A percentile compares a stretch with the other conserved stretches of the same genome.
These are phyloP conservation scores for Arthrobotrys sphaeroides DNA, from an alignment of 2,329 filamentous ascomycete species.

Conservation along the genomic window DNA sequence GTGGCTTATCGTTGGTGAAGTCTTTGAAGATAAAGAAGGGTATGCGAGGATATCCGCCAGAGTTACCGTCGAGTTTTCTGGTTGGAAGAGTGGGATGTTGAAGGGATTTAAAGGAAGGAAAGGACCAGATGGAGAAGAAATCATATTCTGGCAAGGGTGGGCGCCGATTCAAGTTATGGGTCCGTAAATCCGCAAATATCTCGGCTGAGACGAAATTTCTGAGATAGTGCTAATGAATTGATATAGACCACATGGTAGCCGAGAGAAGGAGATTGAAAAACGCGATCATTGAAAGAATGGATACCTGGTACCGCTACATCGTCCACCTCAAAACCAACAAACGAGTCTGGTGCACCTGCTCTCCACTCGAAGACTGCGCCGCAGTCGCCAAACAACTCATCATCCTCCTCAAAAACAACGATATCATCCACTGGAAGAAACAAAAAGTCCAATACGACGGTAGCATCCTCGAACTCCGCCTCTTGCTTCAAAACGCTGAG, in stretches of 20 bases:
- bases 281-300: not conserved
- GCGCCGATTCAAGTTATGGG: constrained; percentile 19
- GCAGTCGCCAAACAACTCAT: not conserved
- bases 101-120: not conserved
- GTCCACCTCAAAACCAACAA: constrained; percentile 17
- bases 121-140: constrained; percentile 1
- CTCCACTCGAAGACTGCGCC: constrained; percentile 25
- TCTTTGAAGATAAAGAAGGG: constrained; percentile 11
- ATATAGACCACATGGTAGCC: constrained; percentile 10
- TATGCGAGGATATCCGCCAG: constrained; percentile 31
- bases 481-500: constrained; percentile 18
- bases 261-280: constrained; percentile 2
- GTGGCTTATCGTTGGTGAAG: constrained; percentile 32
- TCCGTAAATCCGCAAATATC: not conserved
- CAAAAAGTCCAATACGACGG: not conserved
- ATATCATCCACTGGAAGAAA: not conserved
- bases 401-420: not conserved
- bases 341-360: constrained; percentile 25
- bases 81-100: not conserved
- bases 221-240: not conserved
- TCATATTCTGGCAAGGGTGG: constrained; percentile 23
- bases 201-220: not conserved
- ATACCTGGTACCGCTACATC: constrained; percentile 20
- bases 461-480: constrained; percentile 8
- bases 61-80: constrained; percentile 31